A percentile compares a stretch with the other conserved stretches of the same genome.
Evolutionary conservation across 805 yeast genomes (phyloP).

Genomic region (Candida methanosorbosa): DNA sequence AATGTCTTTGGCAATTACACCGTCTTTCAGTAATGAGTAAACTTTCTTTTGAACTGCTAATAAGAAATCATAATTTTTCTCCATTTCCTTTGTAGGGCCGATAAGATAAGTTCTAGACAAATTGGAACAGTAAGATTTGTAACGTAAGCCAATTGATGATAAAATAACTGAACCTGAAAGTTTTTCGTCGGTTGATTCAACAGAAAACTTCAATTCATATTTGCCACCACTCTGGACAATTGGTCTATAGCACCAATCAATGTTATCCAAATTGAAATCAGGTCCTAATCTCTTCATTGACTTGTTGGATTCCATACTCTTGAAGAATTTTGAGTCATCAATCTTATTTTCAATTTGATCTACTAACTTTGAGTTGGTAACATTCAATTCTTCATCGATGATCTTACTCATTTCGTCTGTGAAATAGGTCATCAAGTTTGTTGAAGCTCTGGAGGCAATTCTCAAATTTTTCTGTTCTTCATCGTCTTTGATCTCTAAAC

Average conservation of each 20-base stretch:
- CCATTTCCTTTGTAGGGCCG: conserved; percentile 78
- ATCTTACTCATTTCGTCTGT: conserved; percentile 81
- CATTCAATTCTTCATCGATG: conserved; percentile 78
- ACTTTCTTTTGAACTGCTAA: conserved; percentile 61
- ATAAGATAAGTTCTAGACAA: conserved; percentile 82
- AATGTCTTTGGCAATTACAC: conserved; percentile 56
- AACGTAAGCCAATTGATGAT: conserved; percentile 78
- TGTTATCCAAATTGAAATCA: conserved; percentile 64
- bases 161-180: conserved; percentile 73
- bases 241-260: conserved; percentile 94
- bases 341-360: conserved; percentile 75
- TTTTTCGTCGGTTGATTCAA: conserved; percentile 59
- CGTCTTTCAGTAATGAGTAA: conserved; percentile 54
- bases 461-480: conserved; percentile 60
- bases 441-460: conserved; percentile 69
- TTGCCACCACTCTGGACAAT: conserved; percentile 83
- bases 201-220: conserved; percentile 78
- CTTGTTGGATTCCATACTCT: conserved; percentile 36
- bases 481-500: conserved; percentile 70
- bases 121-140: conserved; percentile 82
- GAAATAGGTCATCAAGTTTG: conserved; percentile 71
- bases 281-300: conserved; percentile 45
- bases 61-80: conserved; percentile 69
- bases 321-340: conserved; percentile 67
- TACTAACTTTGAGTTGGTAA: conserved; percentile 63